phyloP scores from a whole-genome alignment of 1,284 basidiomycete species.

The Rhodofomes roseus region DNA sequence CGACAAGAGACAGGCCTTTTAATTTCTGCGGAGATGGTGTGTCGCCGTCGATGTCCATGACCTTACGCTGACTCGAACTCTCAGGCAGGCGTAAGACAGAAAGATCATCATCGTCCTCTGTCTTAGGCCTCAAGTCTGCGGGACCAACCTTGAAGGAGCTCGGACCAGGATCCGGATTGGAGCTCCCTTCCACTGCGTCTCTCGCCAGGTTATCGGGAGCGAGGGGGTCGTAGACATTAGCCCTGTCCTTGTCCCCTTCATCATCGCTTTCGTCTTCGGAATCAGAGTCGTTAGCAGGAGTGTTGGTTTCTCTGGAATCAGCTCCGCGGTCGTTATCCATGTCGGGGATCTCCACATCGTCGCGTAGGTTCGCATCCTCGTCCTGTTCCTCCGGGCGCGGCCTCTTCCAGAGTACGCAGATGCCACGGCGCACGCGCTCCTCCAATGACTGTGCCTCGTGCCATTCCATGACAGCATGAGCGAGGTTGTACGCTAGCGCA shows the following conservation, averaged over 20 bases:
- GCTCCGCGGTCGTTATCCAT: constrained; percentile 18
- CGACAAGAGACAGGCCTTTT: neutral
- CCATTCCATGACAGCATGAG: constrained; percentile 84
- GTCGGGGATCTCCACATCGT: constrained; percentile 11
- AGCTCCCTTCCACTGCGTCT: constrained; percentile 44
- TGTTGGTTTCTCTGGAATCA: constrained; percentile 26
- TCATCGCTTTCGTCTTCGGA: constrained; percentile 63
- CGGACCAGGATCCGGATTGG: constrained; percentile 9
- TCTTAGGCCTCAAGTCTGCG: constrained; percentile 47
- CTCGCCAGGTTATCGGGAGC: constrained; percentile 46
- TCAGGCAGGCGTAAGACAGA: constrained; percentile 37
- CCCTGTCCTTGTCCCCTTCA: constrained; percentile 48
- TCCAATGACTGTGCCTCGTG: constrained; percentile 67
- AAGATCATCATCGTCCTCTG: constrained; percentile 60
- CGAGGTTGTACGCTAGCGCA: constrained; percentile 82
- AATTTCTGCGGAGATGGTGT: neutral
- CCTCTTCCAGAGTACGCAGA: constrained; percentile 64
- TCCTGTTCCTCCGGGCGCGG: constrained; percentile 30
- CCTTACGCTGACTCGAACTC: constrained; percentile 13
- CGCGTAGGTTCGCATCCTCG: constrained; percentile 19
- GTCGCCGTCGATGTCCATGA: constrained; percentile 35
- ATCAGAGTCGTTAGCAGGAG: constrained; percentile 29
- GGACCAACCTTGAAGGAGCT: constrained; percentile 23
- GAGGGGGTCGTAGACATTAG: constrained; percentile 53
- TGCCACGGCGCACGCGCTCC: constrained; percentile 65